Evolutionary conservation across 2,329 filamentous ascomycete genomes (phyloP).

Genomic region (Lasiodiplodia gonubiensis): DNA sequence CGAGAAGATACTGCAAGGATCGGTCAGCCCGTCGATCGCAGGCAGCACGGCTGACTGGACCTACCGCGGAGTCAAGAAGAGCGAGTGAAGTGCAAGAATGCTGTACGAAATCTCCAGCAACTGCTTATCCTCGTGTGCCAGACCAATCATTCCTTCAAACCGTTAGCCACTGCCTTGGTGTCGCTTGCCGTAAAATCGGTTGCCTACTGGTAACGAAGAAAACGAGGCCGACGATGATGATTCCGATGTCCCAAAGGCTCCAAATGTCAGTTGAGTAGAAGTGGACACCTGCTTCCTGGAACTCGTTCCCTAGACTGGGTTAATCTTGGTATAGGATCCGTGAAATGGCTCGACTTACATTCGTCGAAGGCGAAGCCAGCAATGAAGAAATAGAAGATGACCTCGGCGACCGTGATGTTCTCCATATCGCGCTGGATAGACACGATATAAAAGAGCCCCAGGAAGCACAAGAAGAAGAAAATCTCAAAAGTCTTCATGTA

Average conservation of each 20-base stretch:
- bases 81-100: constrained; percentile 83
- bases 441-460: constrained; percentile 85
- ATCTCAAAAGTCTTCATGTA: constrained; percentile 88
- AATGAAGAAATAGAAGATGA: constrained; percentile 83
- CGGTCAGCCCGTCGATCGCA: constrained; percentile 29
- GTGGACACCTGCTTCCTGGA: constrained; percentile 13
- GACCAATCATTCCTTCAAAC: constrained; percentile 67
- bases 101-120: constrained; percentile 85
- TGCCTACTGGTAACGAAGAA: constrained; percentile 75
- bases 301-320: constrained; percentile 41
- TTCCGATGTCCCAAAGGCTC: constrained; percentile 69
- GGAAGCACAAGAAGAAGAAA: constrained; percentile 76
- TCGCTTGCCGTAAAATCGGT: neutral
- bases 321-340: constrained; percentile 28
- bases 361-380: constrained; percentile 88
- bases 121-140: constrained; percentile 63
- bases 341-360: constrained; percentile 34
- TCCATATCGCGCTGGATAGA: constrained; percentile 73
- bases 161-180: constrained; percentile 8
- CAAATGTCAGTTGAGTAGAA: constrained; percentile 67
- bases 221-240: constrained; percentile 72
- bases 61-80: constrained; percentile 81
- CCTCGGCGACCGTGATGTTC: constrained; percentile 70
- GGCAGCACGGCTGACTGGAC: constrained; percentile 28
- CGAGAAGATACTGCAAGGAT: constrained; percentile 71